Percentiles rank a stretch among this genome's conserved stretches.
phyloP scores from a whole-genome alignment of 768 basidiomycete species.

The Leccinellum rugosiceps region DNA sequence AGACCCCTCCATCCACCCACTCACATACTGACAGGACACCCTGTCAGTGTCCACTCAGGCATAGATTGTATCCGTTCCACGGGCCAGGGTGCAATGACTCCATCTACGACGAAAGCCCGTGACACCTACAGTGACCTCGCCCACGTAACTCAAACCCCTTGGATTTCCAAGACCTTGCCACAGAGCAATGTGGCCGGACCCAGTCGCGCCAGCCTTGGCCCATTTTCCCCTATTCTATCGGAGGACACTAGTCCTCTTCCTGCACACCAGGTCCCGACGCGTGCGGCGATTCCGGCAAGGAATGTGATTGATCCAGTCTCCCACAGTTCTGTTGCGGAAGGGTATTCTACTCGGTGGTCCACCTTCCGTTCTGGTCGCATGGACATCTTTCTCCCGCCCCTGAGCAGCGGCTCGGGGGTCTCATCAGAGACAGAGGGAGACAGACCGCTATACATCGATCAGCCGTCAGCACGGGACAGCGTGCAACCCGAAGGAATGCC shows the following conservation, averaged over 20 bases:
- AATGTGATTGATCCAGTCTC: conserved; percentile 6
- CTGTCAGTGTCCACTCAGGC: background rate
- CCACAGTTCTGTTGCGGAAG: background rate
- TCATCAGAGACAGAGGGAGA: background rate
- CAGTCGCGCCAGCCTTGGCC: background rate
- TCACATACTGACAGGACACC: background rate
- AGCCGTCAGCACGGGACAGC: background rate
- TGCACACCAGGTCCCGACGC: background rate
- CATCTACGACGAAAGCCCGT: background rate
- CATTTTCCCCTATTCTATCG: background rate
- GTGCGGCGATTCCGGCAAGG: background rate
- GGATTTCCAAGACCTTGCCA: background rate
- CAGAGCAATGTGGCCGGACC: conserved; percentile 11
- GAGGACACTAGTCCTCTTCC: background rate
- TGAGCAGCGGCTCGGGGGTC: background rate
- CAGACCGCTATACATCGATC: background rate
- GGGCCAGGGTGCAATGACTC: background rate
- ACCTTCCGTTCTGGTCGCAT: conserved; percentile 28
- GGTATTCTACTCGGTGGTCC: conserved; percentile 15
- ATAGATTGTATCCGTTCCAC: background rate
- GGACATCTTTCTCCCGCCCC: conserved; percentile 10
- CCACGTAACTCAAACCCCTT: conserved; percentile 9
- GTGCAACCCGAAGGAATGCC: background rate
- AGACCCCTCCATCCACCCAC: background rate
- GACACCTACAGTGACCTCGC: background rate